These are phyloP conservation scores for Aspergillus indologenus DNA, from an alignment of 495 filamentous ascomycete genomes.

Conservation along the genomic window DNA sequence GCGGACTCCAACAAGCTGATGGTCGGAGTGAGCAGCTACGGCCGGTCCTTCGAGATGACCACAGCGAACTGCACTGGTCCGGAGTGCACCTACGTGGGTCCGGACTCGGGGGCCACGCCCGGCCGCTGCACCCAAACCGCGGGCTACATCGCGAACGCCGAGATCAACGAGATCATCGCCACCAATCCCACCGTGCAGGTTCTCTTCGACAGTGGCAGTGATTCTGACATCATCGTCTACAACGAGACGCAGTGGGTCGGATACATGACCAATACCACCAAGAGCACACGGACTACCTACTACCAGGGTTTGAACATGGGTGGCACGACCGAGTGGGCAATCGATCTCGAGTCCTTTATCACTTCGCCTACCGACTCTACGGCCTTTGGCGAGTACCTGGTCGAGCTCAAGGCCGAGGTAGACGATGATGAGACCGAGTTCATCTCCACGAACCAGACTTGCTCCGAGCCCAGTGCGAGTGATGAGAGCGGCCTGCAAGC, in stretches of 20 bases:
- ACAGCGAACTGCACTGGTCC: too few relatives aligned
- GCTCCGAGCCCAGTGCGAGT: too few relatives aligned
- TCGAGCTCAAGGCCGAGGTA: background rate
- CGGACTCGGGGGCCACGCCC: too few relatives aligned
- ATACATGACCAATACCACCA: constrained; percentile 35
- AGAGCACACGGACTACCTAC: constrained; percentile 10
- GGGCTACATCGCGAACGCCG: constrained; percentile 29
- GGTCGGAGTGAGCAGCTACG: too few relatives aligned
- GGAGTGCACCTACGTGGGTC: too few relatives aligned
- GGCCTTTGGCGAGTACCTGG: too few relatives aligned
- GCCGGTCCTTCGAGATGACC: too few relatives aligned
- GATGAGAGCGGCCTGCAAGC: too few relatives aligned
- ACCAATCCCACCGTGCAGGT: background rate
- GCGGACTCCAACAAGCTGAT: too few relatives aligned
- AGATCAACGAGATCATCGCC: constrained; percentile 9
- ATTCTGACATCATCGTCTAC: constrained; percentile 39
- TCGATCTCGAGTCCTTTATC: constrained; percentile 27
- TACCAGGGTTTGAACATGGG: constrained; percentile 27
- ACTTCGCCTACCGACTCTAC: too few relatives aligned
- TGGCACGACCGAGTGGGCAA: constrained; percentile 40
- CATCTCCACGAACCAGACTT: too few relatives aligned
- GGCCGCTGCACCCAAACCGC: constrained; percentile 27
- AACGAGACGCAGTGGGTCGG: constrained; percentile 35
- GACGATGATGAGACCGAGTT: constrained; percentile 1
- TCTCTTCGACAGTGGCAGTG: constrained; percentile 16